Evolutionary conservation across 2,329 filamentous ascomycete species (phyloP).

Genomic region (Colletotrichum scovillei): DNA sequence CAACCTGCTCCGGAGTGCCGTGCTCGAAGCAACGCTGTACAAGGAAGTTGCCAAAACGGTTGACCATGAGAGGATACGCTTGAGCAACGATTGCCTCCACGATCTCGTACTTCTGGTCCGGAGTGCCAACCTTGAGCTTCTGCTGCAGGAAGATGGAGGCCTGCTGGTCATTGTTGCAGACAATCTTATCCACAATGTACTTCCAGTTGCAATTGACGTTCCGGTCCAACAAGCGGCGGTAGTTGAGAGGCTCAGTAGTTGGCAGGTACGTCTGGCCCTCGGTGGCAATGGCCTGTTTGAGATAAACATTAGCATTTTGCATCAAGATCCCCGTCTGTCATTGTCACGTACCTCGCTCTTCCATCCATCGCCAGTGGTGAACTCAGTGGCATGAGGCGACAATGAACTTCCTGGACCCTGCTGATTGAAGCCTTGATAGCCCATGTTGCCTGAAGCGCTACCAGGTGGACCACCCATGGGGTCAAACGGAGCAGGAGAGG

Average conservation of each 20-base stretch:
- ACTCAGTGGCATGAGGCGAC: conserved; percentile 80
- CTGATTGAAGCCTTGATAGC: conserved; percentile 60
- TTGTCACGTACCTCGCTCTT: conserved; percentile 63
- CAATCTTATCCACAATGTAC: conserved; percentile 99
- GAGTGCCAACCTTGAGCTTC: conserved; percentile 96
- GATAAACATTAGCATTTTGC: conserved; percentile 21
- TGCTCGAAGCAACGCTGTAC: conserved; percentile 99
- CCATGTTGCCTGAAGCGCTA: conserved; percentile 50
- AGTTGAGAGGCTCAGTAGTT: conserved; percentile 93
- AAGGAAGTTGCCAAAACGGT: conserved; percentile 98
- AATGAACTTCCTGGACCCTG: conserved; percentile 73
- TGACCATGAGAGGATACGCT: conserved; percentile 96
- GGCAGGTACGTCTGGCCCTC: conserved; percentile 83
- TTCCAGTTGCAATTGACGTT: conserved; percentile 99
- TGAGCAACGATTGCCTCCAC: conserved; percentile 96
- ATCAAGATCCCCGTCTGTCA: neutral
- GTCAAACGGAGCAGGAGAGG: conserved; percentile 22
- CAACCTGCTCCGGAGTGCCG: conserved; percentile 91
- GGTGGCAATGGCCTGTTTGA: conserved; percentile 56
- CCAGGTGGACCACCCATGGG: conserved; percentile 44
- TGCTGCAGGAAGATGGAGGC: conserved; percentile 99
- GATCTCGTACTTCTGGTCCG: conserved; percentile 96
- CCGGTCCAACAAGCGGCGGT: conserved; percentile 92
- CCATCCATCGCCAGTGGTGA: conserved; percentile 69
- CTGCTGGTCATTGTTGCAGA: conserved; percentile 99